Base-by-base conservation (phyloP, 805 yeast species). In the Candida ipomoeae region DNA sequence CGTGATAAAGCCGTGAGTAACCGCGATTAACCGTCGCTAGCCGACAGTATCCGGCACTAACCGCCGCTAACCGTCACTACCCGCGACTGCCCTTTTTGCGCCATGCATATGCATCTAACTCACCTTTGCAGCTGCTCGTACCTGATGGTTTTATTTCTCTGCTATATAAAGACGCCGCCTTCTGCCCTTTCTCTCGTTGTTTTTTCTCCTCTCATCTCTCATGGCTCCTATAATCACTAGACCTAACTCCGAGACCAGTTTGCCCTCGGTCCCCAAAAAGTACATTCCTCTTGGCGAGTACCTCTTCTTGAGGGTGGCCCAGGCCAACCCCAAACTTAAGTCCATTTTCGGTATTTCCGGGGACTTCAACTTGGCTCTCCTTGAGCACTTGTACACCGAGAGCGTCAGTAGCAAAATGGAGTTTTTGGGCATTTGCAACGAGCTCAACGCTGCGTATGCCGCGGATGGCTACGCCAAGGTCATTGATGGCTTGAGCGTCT, bases 341-440 rank as follows among this genome's bases (percentile, higher is more conserved):
- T 78, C 88, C 1, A 68, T 85, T 11, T 86, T 86, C 66, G 91
- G 91, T 46, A 88, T 86, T 21, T 91, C 92, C 1, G 94, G 92
- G 32, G 91, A 86, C 60, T 86, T 83, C 69, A 85, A 85, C 64
- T 67, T 85, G 55, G 75, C 78, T 5, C 69, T 88, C 21, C 69
- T 88, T 59, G 96, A 88, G 64, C 81, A 84, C 60, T 63, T 86
- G 42, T 84, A 87, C 60, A 68, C 78, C 7, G 64, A 63, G 6
- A 52, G 65, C 6, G 59, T 70, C n/a, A 48, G 75, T 68, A 75
- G 36, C 62, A 73, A 71, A 8, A 64, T 69, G 6, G 85, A 57
- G 69, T 89, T 95, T 88, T 74, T 87, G 44, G 96, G 96, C 21
- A 81, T 83, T 53, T 88, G 96, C 71, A 90, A 90, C 62, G 97